Percentiles rank a stretch among this genome's conserved stretches.
Conservation (phyloP, 169 alveolate genomes). For the Plasmodium reichenowi region DNA sequence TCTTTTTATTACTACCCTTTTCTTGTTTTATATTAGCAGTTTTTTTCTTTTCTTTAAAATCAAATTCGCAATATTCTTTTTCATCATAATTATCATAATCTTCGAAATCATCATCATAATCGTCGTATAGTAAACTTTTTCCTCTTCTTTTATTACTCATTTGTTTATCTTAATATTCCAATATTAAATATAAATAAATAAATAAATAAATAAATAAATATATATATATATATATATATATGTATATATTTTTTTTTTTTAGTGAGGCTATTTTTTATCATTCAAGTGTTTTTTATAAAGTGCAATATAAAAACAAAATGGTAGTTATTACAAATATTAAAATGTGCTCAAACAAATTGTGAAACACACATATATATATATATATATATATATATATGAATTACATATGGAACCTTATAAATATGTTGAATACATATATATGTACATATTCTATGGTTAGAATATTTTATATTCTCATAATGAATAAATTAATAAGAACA, state of each 20-base stretch:
- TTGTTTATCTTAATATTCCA: neutral
- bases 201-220: neutral
- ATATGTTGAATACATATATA: no score
- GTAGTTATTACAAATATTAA: no score
- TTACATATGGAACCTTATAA: no score
- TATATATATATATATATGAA: no score
- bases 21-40: constrained; percentile 1
- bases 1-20: neutral
- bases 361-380: no score
- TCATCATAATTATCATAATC: constrained; percentile 71
- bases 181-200: neutral
- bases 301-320: neutral
- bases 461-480: no score
- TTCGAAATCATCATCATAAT: constrained; percentile 48
- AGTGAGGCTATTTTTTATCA: neutral
- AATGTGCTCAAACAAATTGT: neutral
- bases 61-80: constrained; percentile 56
- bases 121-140: constrained; percentile 36
- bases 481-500: no score
- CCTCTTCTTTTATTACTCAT: constrained; percentile 65
- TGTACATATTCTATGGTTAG: no score
- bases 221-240: neutral
- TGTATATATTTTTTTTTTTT: neutral
- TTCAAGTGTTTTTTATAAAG: neutral
- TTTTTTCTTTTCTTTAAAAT: neutral